A percentile compares a stretch with the other conserved stretches of the same genome.
Evolutionary conservation across 1,284 basidiomycete species (phyloP).

Genomic region (Ceratorhiza oryzae-sativae): DNA sequence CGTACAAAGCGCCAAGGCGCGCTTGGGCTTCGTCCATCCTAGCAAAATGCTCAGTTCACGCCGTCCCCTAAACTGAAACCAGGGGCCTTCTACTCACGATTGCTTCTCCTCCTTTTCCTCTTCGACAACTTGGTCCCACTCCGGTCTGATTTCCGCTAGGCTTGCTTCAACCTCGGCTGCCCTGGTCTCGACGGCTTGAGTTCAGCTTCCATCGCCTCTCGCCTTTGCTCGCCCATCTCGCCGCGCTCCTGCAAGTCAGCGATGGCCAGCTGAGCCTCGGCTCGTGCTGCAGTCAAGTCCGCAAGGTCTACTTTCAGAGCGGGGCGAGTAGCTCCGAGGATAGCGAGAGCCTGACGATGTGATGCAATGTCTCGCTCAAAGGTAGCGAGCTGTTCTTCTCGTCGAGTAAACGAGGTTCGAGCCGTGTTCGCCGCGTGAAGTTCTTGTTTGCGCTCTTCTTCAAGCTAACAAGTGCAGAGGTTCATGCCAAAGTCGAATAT

Average conservation of each 20-base stretch:
- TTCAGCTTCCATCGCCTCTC: slow-evolving; percentile 64
- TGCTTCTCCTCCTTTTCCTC: slow-evolving; percentile 73
- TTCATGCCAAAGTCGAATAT: not conserved
- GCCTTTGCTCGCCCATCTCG: slow-evolving; percentile 63
- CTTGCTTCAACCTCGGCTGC: slow-evolving; percentile 70
- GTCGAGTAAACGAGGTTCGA: slow-evolving; percentile 79
- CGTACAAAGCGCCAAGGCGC: slow-evolving; percentile 74
- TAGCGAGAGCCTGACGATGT: slow-evolving; percentile 73
- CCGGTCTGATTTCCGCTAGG: slow-evolving; percentile 68
- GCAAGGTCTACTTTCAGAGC: slow-evolving; percentile 78
- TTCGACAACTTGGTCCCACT: slow-evolving; percentile 65
- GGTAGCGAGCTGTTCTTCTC: slow-evolving; percentile 68
- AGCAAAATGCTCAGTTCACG: not conserved
- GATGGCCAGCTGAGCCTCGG: slow-evolving; percentile 52
- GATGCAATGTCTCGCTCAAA: slow-evolving; percentile 79
- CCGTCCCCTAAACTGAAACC: not conserved
- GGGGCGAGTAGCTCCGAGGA: slow-evolving; percentile 70
- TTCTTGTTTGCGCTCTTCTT: slow-evolving; percentile 77
- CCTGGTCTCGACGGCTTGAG: slow-evolving; percentile 65
- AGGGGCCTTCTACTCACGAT: slow-evolving; percentile 46
- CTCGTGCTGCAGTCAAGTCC: slow-evolving; percentile 28
- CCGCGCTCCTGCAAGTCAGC: slow-evolving; percentile 77
- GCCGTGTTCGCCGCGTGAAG: slow-evolving; percentile 83
- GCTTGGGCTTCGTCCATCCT: slow-evolving; percentile 76
- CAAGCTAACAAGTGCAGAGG: slow-evolving; percentile 52